Conservation (phyloP, 2,329 filamentous ascomycete genomes). For the Phyllosticta capitalensis region DNA sequence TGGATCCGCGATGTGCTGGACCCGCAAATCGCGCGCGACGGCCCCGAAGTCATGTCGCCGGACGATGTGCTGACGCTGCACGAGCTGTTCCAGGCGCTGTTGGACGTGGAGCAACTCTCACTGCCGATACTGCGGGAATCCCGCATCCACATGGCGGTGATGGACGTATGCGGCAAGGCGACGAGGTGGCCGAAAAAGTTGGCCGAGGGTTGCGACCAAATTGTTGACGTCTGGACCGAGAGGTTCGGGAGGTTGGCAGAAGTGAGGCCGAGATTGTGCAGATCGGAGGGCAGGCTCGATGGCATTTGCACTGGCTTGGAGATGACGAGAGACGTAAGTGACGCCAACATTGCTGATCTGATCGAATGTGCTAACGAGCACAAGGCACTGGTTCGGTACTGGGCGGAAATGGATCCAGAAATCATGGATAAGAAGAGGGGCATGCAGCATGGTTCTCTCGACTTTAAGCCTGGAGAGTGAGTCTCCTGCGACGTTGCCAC, state of each 20-base stretch:
- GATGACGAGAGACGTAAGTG: constrained; percentile 28
- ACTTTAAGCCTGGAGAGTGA: constrained; percentile 39
- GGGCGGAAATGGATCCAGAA: constrained; percentile 23
- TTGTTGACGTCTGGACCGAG: constrained; percentile 30
- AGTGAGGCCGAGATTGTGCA: constrained; percentile 33
- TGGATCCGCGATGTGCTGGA: constrained; percentile 43
- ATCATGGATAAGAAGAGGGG: constrained; percentile 22
- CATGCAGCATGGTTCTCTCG: constrained; percentile 31
- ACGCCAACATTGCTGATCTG: constrained; percentile 13
- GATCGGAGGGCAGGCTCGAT: constrained; percentile 33
- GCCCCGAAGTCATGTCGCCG: constrained; percentile 31
- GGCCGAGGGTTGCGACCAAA: constrained; percentile 35
- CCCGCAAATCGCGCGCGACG: constrained; percentile 35
- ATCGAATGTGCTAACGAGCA: not conserved
- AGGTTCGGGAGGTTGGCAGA: constrained; percentile 30
- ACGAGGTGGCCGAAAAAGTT: constrained; percentile 39
- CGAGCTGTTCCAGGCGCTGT: constrained; percentile 26
- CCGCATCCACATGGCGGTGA: constrained; percentile 38
- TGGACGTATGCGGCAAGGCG: constrained; percentile 33
- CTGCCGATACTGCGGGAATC: constrained; percentile 31
- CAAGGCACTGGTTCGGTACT: constrained; percentile 25
- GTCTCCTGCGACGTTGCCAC: constrained; percentile 13
- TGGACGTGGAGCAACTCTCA: constrained; percentile 16
- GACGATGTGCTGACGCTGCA: constrained; percentile 37
- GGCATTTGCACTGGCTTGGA: constrained; percentile 31